Percentiles rank a stretch among this genome's conserved stretches.
These are phyloP conservation scores for Vicia faba DNA, from an alignment of 306 rosid species.

Conservation along the genomic window DNA sequence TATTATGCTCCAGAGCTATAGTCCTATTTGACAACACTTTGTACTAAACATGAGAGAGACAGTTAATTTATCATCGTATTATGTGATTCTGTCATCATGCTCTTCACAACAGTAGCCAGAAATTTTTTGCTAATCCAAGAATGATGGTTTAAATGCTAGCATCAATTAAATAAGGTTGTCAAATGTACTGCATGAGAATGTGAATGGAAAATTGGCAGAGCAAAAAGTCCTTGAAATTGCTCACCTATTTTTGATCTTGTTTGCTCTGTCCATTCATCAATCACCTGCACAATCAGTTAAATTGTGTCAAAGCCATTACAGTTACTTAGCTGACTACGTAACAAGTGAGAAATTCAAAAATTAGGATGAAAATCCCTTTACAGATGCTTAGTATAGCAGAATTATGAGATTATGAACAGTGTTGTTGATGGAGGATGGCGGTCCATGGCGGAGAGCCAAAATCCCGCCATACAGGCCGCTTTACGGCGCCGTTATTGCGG, in stretches of 20 bases:
- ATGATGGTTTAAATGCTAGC: conserved; percentile 7
- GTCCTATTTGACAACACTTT: too few relatives aligned
- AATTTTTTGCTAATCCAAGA: conserved; percentile 14
- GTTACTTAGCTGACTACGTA: not conserved
- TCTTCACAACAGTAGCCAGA: too few relatives aligned
- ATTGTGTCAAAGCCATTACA: conserved; percentile 32
- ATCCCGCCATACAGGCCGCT: too few relatives aligned
- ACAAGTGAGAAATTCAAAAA: conserved; percentile 7
- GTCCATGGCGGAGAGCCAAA: too few relatives aligned
- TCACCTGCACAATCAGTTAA: conserved; percentile 56
- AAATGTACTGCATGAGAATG: not conserved
- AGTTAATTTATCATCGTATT: too few relatives aligned
- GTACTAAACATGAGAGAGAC: too few relatives aligned
- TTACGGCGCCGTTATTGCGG: too few relatives aligned
- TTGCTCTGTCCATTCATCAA: conserved; percentile 87
- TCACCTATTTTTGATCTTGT: conserved; percentile 76
- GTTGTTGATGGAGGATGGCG: too few relatives aligned
- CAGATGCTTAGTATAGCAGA: conserved; percentile 10
- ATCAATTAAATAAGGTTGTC: conserved; percentile 18
- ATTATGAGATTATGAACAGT: conserved; percentile 1
- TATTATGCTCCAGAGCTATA: not conserved
- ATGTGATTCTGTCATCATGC: too few relatives aligned
- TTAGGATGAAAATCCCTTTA: conserved; percentile 21
- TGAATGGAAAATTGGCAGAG: conserved; percentile 15
- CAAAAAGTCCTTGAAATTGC: conserved; percentile 25